Base-by-base conservation (phyloP, 805 yeast species). In the Hanseniaspora occidentalis region DNA sequence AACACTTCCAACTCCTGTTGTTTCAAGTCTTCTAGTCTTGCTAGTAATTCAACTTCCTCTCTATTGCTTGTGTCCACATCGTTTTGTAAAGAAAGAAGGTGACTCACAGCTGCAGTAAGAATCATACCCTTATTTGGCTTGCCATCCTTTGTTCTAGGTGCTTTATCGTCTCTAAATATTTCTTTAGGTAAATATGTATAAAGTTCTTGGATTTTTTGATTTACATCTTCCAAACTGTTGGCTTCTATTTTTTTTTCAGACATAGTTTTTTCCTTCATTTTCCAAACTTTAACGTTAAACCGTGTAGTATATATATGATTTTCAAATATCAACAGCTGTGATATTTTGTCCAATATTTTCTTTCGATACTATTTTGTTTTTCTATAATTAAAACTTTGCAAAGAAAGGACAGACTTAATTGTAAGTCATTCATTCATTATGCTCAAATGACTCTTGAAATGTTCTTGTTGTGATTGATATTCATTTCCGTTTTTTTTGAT, bases 81-180 rank as follows among this genome's bases (percentile, higher is more conserved):
- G 45, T 73, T 76, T 54, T 84, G 94, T 26, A 84, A 58, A 45
- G 61, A 62, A 44, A 73, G 76, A 33, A 83, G 73, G 51, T 80
- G 82, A 45, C 79, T 86, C 2, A 82, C 86, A 0, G 84, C 72
- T 51, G 79, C 81, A 7, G 84, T 71, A 43, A 83, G 62, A 2
- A 83, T 80, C 54, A 81, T 89, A 2, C 94, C 94, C 59, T 83
- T 83, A 52, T 81, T 82, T 0, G 94, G 94, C 48, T 79, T 81
- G 2, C 46, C 48, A 9, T 14, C 43, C 35, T 18, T 45, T 43
- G 31, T 36, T 36, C 16, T 45, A 34, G 1, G 37, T 13, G 13
- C 40, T 40, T 25, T 56, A 18, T 46, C 44, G 31, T 70, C 71
- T 1, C 60, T 54, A 45, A 75, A 75, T 46, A 68, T 63, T 2